Evolutionary conservation across 345 rosid genomes (phyloP), one percentile per base, ranked within the genome.

Genomic region (Populus tremula): DNA sequence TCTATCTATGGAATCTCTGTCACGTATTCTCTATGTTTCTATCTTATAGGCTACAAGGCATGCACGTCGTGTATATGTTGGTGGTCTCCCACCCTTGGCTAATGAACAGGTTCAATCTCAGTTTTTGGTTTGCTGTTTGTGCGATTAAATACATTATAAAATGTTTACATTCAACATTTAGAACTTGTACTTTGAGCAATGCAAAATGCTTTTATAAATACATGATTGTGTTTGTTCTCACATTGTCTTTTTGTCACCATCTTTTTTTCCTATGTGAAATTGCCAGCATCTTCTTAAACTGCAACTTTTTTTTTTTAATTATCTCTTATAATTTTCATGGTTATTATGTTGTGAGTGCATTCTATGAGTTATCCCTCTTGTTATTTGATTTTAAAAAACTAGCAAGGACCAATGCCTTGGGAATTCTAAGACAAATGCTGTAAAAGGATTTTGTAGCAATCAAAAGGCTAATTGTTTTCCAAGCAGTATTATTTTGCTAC

Each of bases 1-100:
- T 67, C 21, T 67, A 21, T 3, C 12, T 8, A 38, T 21, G 72
- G 50, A 23, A 4, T 20, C 29, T 41, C 13, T 16, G 8, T 69
- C 16, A 38, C 2, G 0, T 6, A 45, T 69, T n/a, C 45, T n/a
- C 9, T 69, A 2, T 67, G 31, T 69, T 69, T 21, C 45, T 69
- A 4, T 69, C 10, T 69, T 12, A 14, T 16, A 77, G 80, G 80
- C 76, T 39, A 77, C 80, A 14, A 61, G 80, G 31, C 80, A 77
- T 77, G 80, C 80, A 27, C 76, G 80, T 0, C 80, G 80, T 27
- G 80, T 77, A 11, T 77, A 77, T 41, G 80, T 77, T 70, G 80
- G 80, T 9, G 80, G 80, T 21, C 80, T 77, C 17, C 70, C 80
- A 20, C 75, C 80, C 20, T 10, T 69, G 2, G 76, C 76, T 43